These are phyloP conservation scores for Pseudocercospora pini-densiflorae DNA, from an alignment of 2,329 filamentous ascomycete species.

Conservation along the genomic window DNA sequence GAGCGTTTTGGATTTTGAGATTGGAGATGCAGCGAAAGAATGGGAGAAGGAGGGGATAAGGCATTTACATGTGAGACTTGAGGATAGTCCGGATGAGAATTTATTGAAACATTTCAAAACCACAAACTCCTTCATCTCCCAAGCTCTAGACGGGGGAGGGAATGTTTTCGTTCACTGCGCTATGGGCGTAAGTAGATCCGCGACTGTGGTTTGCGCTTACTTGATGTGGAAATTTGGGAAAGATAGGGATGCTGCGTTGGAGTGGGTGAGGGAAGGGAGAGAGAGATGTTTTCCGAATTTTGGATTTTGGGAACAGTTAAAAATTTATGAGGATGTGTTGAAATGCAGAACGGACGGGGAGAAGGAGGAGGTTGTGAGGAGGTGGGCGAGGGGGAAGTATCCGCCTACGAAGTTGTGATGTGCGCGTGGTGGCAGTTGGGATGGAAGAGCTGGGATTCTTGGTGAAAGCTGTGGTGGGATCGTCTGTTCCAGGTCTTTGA, in stretches of 20 bases:
- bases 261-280: slow-evolving; percentile 69
- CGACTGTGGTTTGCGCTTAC: slow-evolving; percentile 80
- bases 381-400: slow-evolving; percentile 10
- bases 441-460: too few species aligned
- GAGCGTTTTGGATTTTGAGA: slow-evolving; percentile 71
- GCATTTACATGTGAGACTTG: slow-evolving; percentile 65
- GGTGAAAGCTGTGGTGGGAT: neutral
- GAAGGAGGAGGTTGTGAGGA: neutral
- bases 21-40: slow-evolving; percentile 46
- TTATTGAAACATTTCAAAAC: slow-evolving; percentile 74
- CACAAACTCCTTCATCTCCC: slow-evolving; percentile 70
- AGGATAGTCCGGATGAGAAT: slow-evolving; percentile 87
- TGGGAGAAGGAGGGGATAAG: slow-evolving; percentile 20
- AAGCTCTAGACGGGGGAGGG: too few species aligned
- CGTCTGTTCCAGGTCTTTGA: neutral
- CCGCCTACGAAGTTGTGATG: slow-evolving; percentile 16
- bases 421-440: neutral
- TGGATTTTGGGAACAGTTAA: slow-evolving; percentile 86
- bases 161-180: slow-evolving; percentile 74
- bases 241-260: slow-evolving; percentile 66
- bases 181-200: slow-evolving; percentile 91
- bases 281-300: slow-evolving; percentile 81
- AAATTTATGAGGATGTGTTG: slow-evolving; percentile 80
- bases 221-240: slow-evolving; percentile 64
- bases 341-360: neutral